These are phyloP conservation scores for Malania oleifera DNA, from an alignment of 164 flowering plant genomes.

Conservation along the genomic window DNA sequence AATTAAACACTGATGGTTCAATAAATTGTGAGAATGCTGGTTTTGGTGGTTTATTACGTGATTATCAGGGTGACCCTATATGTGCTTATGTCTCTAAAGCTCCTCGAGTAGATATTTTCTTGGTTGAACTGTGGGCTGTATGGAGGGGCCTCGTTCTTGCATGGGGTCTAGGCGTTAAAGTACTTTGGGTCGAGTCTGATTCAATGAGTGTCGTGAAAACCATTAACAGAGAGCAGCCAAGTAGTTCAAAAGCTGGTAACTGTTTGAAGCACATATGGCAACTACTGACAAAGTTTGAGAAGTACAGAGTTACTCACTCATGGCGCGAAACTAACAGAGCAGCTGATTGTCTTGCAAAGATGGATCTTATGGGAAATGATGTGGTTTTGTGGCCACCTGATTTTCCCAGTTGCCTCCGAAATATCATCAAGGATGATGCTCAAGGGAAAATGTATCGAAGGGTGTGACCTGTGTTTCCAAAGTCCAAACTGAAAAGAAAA, in stretches of 20 bases:
- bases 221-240: slow-evolving; percentile 23
- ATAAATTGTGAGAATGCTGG: slow-evolving; percentile 18
- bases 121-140: slow-evolving; percentile 36
- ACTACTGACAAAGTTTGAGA: slow-evolving; percentile 24
- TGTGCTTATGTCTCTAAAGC: slow-evolving; percentile 34
- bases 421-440: slow-evolving; percentile 37
- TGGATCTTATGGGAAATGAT: slow-evolving; percentile 24
- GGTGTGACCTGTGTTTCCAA: too few relatives aligned
- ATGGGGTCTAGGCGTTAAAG: slow-evolving; percentile 17
- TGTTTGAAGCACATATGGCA: slow-evolving; percentile 28
- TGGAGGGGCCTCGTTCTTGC: slow-evolving; percentile 45
- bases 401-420: slow-evolving; percentile 25
- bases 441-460: slow-evolving; percentile 25
- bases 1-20: slow-evolving; percentile 43
- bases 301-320: slow-evolving; percentile 23
- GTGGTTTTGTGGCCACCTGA: slow-evolving; percentile 29
- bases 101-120: slow-evolving; percentile 23
- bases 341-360: slow-evolving; percentile 35
- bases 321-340: slow-evolving; percentile 42
- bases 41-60: slow-evolving; percentile 38
- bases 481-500: too few relatives aligned
- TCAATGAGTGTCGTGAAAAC: slow-evolving; percentile 34
- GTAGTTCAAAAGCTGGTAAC: slow-evolving; percentile 14
- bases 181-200: slow-evolving; percentile 42
- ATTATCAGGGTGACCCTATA: slow-evolving; percentile 25